These are phyloP conservation scores for Arachnomyces sp. DNA, from an alignment of 2,329 filamentous ascomycete genomes.

Conservation along the genomic window DNA sequence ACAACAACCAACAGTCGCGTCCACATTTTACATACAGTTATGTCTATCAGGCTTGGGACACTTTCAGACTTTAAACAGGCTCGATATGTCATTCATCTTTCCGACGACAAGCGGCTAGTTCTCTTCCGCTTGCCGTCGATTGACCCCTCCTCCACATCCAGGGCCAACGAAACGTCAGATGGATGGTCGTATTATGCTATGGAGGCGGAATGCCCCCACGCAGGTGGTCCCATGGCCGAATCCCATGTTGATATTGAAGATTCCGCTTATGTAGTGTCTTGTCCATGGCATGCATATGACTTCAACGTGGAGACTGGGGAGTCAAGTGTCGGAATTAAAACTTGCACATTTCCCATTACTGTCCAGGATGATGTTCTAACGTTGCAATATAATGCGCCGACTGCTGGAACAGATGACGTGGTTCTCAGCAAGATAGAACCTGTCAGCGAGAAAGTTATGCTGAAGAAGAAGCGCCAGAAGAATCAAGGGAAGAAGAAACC, in stretches of 20 bases:
- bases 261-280: constrained; percentile 40
- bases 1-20: no score
- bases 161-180: constrained; percentile 26
- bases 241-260: constrained; percentile 42
- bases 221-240: constrained; percentile 39
- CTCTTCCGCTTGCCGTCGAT: constrained; percentile 39
- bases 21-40: no score
- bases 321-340: constrained; percentile 40
- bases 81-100: constrained; percentile 37
- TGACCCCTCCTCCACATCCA: constrained; percentile 19
- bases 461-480: constrained; percentile 28
- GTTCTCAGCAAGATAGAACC: constrained; percentile 29
- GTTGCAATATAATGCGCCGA: constrained; percentile 27
- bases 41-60: constrained; percentile 20
- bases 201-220: constrained; percentile 42
- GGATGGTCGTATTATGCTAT: constrained; percentile 42
- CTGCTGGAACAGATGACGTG: constrained; percentile 19
- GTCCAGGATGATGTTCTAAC: constrained; percentile 27
- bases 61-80: constrained; percentile 30
- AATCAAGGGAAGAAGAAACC: constrained; percentile 8
- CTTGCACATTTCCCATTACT: constrained; percentile 39
- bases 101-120: constrained; percentile 38
- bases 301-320: constrained; percentile 43
- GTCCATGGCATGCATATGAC: constrained; percentile 43
- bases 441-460: constrained; percentile 39